phyloP scores from a whole-genome alignment of 148 eudicot species.

The Amaranthus palmeri region DNA sequence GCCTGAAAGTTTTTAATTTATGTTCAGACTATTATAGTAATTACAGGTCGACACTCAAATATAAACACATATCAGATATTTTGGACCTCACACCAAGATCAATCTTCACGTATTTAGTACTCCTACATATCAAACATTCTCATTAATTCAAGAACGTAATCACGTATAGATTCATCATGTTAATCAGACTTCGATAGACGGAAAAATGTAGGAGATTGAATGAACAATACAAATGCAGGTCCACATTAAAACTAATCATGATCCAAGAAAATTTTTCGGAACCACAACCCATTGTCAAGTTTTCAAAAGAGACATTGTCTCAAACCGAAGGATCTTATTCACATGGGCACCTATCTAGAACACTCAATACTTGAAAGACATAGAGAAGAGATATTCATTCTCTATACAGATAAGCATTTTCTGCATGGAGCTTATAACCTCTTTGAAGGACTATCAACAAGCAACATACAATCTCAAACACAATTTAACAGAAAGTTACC shows the following conservation, averaged over 20 bases:
- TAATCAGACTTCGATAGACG: too few relatives aligned
- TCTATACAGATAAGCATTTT: neutral
- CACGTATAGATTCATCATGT: too few relatives aligned
- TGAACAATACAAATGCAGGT: neutral
- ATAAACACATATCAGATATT: neutral
- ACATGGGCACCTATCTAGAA: neutral
- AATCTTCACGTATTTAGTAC: too few relatives aligned
- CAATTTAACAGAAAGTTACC: neutral
- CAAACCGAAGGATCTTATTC: neutral
- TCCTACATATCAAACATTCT: too few relatives aligned
- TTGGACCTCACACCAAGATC: neutral
- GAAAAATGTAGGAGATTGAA: neutral
- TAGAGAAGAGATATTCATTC: neutral
- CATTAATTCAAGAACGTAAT: too few relatives aligned
- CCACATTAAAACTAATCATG: neutral
- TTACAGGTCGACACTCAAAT: neutral
- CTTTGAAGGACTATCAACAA: neutral
- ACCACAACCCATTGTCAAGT: neutral
- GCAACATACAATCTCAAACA: neutral
- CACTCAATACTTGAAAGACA: neutral
- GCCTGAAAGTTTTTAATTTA: slow-evolving; percentile 53
- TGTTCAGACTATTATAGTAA: slow-evolving; percentile 15
- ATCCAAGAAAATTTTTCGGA: neutral
- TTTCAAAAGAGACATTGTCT: neutral
- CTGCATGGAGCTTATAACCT: neutral